Evolutionary conservation across 345 rosid genomes (phyloP), one percentile per base, ranked within the genome.

Genomic region (Aegle marmelos): DNA sequence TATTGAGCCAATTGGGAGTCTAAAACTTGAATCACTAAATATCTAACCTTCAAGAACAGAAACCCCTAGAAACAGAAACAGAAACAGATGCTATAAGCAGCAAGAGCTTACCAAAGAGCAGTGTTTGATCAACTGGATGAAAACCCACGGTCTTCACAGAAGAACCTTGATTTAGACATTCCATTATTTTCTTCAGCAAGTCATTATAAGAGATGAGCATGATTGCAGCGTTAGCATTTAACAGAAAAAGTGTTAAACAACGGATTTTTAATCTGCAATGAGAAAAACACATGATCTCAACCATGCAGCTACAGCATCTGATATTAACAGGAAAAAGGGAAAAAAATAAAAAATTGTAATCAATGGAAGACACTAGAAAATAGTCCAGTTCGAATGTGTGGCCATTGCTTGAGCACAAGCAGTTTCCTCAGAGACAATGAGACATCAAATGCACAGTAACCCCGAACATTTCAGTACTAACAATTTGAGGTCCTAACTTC

Each of bases 221-320:
- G 78, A 81, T 82, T 82, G 75, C 83, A 88, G 71, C 89, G 83
- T 36, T 88, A 84, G 68, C 86, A 86, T 75, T 88, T 68, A 25
- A 85, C 86, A 31, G 92, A 87, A 72, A 85, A 81, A 69, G 82
- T 80, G 79, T 89, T 86, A 31, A 83, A 84, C 13, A 90, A 86
- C 59, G 83, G 85, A 80, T 84, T 86, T 34, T 73, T 88, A 72
- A 83, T 82, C 90, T 88, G 86, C 65, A 77, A 5, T 33, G 39
- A 19, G 16, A 70, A 70, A 37, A 10, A 41, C 39, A 31, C 37
- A 34, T 54, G 9, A 30, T 30, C 53, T 30, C 19, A 28, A 37
- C 30, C 25, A 25, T 19, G 27, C 8, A 25, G 14, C 30, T 13
- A 24, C 34, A 27, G 27, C 16, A 61, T 27, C 6, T 61, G 16